Base-by-base conservation (phyloP, 2,329 filamentous ascomycete genomes). In the Exophiala bonariae region DNA sequence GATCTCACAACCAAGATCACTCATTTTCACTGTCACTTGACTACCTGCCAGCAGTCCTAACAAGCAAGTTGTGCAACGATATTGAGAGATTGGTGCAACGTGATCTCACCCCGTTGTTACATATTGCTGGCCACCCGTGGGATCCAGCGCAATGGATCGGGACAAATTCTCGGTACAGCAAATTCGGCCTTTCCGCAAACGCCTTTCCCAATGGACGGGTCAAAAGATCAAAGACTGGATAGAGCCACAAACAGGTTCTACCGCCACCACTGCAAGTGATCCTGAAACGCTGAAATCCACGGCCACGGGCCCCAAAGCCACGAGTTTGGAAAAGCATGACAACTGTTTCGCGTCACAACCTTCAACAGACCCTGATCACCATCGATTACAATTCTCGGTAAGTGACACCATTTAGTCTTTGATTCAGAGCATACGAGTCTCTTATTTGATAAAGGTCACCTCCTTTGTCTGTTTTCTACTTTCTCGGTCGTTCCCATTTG, bases 171-270 rank as follows among this genome's bases (percentile, higher is more conserved):
- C 18, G 13, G 6, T 35, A 31, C 41, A 35, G 41, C 49, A 44
- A 22, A 36, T 36, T 52, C 49, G 44, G 36, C 32, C 43, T 28
- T 14, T 47, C 23, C 43, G 46, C 19, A 44, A 30, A 19, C 51
- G 47, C 10, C 10, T 54, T 13, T 32, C 10, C 20, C 37, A 40
- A 14, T 54, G 51, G 47, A 34, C 44, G n/a, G 43, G 37, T 16
- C 35, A 37, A 22, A 42, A 39, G 19, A 19, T 54, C 32, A 43
- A 50, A 36, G 39, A 44, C 31, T 23, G 26, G 14, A 31, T 42
- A 16, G 47, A 46, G 10, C 18, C 7, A n/a, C 10, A 31, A 23
- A 44, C 30, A 16, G 28, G 19, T 18, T 31, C 38, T 14, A 10
- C n/a, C 30, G 13, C 44, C 28, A 17, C 17, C 18, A 33, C 49